Base-by-base conservation (phyloP, 148 eudicot genomes). In the Euryodendron excelsum region DNA sequence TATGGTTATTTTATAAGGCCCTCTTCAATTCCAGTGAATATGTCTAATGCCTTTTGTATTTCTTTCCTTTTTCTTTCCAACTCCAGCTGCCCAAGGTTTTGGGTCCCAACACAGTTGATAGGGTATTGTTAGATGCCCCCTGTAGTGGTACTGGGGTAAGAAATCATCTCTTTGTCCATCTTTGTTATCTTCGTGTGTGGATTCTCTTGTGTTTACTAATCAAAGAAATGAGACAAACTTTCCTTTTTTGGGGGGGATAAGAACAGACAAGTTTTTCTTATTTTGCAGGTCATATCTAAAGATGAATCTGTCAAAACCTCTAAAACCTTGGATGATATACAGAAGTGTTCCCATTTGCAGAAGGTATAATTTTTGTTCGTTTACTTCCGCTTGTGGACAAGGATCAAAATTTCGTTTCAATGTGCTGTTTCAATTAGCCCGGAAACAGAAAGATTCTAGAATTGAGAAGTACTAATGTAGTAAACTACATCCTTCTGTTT, bases 81-180 rank as follows among this genome's bases (percentile, higher is more conserved):
- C 34, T 81, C 60, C 83, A 96, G 99, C 89, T 96, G 78, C 91
- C 99, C 30, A 96, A 91, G 84, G 91, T 89, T 68, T 82, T 96
- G 88, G 99, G 99, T 44, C 78, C 76, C 34, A 96, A 93, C 77
- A 84, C 99, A 59, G 88, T 84, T 18, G 98, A 96, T 77, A 90
- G 99, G 86, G 92, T 96, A 72, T 79, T 93, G 77, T 69, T 96
- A 84, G 99, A 96, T 86, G 98, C 99, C 27, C 99, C 99, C 76
- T 96, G 99, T 84, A 96, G 99, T 81, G 99, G 99, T 79, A 96
- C 99, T 62, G 99, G 97, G 86, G 98, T 96, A 90, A 77, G 90
- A 41, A 23, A 23, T 77, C 68, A 18, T 18, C 69, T 62, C 76
- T 45, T 18, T 65, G 30, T 50, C 69, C 3, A 23, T 33, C 37